Percentiles rank a stretch among this genome's conserved stretches.
phyloP scores from a whole-genome alignment of 208 protist species.

The Trypanosoma congolense region DNA sequence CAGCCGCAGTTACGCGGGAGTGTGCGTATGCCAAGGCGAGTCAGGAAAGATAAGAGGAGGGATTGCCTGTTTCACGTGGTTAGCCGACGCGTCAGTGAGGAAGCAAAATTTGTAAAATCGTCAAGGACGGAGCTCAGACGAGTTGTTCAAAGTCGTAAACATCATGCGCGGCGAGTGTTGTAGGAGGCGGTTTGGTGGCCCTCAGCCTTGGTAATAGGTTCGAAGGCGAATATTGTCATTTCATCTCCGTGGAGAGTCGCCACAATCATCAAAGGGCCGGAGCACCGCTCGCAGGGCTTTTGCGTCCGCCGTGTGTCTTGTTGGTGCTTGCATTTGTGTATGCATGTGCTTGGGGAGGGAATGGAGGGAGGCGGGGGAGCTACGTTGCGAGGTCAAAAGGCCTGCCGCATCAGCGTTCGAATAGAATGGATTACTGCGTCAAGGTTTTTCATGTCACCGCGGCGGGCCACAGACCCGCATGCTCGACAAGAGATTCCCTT shows the following conservation, averaged over 20 bases:
- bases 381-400: not conserved
- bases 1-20: not conserved
- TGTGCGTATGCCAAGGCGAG: not conserved
- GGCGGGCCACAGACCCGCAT: not conserved
- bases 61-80: not conserved
- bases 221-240: conserved; percentile 21
- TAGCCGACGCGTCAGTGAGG: conserved; percentile 4
- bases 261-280: conserved; percentile 20
- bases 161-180: not conserved
- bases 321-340: no score
- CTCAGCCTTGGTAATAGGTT: conserved; percentile 28
- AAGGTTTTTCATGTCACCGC: conserved; percentile 21
- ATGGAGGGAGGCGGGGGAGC: not conserved
- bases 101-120: conserved; percentile 8
- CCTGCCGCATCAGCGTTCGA: not conserved
- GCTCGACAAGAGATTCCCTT: conserved; percentile 22
- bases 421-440: conserved; percentile 20
- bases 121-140: conserved; percentile 4
- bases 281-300: not conserved
- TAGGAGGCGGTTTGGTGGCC: not conserved
- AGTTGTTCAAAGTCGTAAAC: conserved; percentile 7
- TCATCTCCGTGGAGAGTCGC: conserved; percentile 24
- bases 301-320: not conserved
- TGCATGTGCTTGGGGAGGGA: no score
- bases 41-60: not conserved